Conservation (phyloP, 495 filamentous ascomycete genomes). For the Sphaerosporella brunnea region DNA sequence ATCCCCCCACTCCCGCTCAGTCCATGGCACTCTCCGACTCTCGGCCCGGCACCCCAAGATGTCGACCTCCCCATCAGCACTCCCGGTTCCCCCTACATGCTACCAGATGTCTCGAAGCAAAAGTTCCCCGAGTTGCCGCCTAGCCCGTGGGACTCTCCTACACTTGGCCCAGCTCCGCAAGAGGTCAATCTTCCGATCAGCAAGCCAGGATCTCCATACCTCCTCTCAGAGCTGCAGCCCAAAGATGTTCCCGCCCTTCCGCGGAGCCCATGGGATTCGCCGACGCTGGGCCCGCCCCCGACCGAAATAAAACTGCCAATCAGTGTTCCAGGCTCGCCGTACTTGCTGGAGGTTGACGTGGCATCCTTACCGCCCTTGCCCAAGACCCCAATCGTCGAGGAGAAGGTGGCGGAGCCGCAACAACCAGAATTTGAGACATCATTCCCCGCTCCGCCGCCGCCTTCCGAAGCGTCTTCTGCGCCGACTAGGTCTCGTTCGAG, state of each 20-base stretch:
- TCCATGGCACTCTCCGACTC: constrained; percentile 2
- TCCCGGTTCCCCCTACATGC: neutral
- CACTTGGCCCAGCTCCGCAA: neutral
- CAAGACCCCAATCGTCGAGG: neutral
- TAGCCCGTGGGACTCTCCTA: constrained; percentile 2
- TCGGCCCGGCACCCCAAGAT: constrained; percentile 1
- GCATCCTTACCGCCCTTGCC: neutral
- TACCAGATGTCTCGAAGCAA: neutral
- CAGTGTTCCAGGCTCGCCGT: constrained; percentile 3
- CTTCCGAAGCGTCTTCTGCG: neutral
- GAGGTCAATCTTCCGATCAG: neutral
- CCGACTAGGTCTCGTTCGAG: no score
- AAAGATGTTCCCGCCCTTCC: neutral
- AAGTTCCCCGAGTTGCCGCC: neutral
- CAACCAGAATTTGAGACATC: neutral
- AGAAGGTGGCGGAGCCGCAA: neutral
- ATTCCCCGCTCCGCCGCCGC: neutral
- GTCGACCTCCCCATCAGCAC: neutral
- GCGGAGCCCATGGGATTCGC: constrained; percentile 2
- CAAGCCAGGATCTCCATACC: neutral
- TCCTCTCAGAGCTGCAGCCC: neutral
- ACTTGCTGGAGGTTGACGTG: neutral
- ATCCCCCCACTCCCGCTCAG: neutral
- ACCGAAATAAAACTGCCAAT: neutral
- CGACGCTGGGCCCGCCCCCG: constrained; percentile 3